Evolutionary conservation across 805 yeast species (phyloP), one percentile per base, ranked within the genome.

Genomic region (Candida gorgasii): DNA sequence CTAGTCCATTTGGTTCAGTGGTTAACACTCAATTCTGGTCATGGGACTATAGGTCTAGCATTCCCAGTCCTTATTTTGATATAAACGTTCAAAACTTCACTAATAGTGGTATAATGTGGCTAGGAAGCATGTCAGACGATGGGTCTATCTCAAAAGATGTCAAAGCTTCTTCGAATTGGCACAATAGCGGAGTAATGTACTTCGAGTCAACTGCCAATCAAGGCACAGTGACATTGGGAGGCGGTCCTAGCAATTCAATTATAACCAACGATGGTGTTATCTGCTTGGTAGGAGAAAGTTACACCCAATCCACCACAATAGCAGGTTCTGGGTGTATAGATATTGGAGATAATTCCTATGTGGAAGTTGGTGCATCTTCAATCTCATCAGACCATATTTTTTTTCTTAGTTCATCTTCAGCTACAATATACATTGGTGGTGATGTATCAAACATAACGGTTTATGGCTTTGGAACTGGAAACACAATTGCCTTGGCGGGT

Each of bases 31-130:
- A 6, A 7, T 22, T 22, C 9, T 22, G 24, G 24, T 22, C 24
- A 7, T 22, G 24, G 24, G 24, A 22, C 24, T 22, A 22, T 22
- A 22, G 24, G 9, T 6, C 24, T 22, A 9, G 8, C 9, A 22
- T 9, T 7, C 24, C 24, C 6, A 46, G 52, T 8, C 55, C 65
- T 4, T 41, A 45, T 11, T 60, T 46, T 43, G 36, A 36, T 19
- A 39, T 62, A n/a, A 42, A 44, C 27, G 45, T 54, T 12, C 27
- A 31, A 5, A 22, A 44, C 6, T 61, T 59, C 40, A 17, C n/a
- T 9, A 60, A 62, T 39, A 46, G 52, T 31, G 67, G 65, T 38
- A 29, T 46, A 11, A 49, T 56, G 49, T 62, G 46, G 47, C 43
- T 59, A 24, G 59, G 57, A 20, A 31, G 24, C 11, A 48, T 48